phyloP scores from a whole-genome alignment of 78 protist species.

The Monosiga brevicollis region DNA sequence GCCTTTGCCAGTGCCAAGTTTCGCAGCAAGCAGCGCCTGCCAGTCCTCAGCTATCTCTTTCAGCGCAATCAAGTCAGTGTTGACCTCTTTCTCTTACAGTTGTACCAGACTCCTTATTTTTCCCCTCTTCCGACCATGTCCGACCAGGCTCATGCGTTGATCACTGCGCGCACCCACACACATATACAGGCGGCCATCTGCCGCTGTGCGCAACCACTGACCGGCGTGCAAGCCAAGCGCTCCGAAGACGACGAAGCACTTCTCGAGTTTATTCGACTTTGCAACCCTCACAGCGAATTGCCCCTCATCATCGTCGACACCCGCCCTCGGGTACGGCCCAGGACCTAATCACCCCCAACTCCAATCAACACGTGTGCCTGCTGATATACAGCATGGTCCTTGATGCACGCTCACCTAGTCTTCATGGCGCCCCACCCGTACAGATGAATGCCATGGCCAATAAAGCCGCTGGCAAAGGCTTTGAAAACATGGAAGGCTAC shows the following conservation, averaged over 20 bases:
- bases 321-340: no score
- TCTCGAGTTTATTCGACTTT: neutral
- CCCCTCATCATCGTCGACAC: slow-evolving; percentile 57
- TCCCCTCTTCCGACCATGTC: neutral
- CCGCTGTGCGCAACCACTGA: neutral
- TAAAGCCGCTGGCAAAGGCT: slow-evolving; percentile 59
- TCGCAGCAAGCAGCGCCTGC: slow-evolving; percentile 53
- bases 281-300: neutral
- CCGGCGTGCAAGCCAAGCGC: neutral
- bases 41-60: slow-evolving; percentile 32
- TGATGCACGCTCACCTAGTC: no score
- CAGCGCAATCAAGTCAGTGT: neutral
- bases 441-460: slow-evolving; percentile 68
- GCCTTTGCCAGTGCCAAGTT: slow-evolving; percentile 35
- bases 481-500: slow-evolving; percentile 51
- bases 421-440: no score
- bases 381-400: no score
- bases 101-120: neutral
- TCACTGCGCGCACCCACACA: neutral
- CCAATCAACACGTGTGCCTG: no score
- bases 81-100: no score
- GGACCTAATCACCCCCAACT: no score
- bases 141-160: no score
- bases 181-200: neutral
- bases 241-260: neutral